These are phyloP conservation scores for Eucalyptus erythrocorys DNA, from an alignment of 345 rosid species.

Conservation along the genomic window DNA sequence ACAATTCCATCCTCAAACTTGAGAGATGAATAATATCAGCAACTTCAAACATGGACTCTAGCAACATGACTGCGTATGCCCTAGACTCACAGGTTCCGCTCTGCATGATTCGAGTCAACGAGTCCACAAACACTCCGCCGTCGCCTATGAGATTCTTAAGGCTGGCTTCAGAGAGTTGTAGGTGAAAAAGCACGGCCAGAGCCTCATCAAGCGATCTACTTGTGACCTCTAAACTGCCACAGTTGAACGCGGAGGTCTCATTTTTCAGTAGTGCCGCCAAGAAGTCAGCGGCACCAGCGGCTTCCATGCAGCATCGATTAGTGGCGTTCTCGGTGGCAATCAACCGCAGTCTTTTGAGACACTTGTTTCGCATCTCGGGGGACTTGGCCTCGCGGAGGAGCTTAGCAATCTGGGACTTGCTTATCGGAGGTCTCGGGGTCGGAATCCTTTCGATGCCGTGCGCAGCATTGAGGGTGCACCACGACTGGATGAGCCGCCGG, in stretches of 20 bases:
- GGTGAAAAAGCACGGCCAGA: conserved; percentile 41
- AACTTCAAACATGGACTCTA: conserved; percentile 27
- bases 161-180: conserved; percentile 49
- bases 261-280: neutral
- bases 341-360: conserved; percentile 37
- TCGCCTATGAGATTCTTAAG: conserved; percentile 36
- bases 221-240: conserved; percentile 14
- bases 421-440: conserved; percentile 68
- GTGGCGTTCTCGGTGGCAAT: conserved; percentile 39
- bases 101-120: conserved; percentile 42
- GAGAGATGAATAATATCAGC: conserved; percentile 52
- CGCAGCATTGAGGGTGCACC: conserved; percentile 84
- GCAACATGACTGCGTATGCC: conserved; percentile 28
- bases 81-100: conserved; percentile 28
- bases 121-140: conserved; percentile 30
- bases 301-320: conserved; percentile 62
- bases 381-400: conserved; percentile 43
- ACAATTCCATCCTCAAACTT: conserved; percentile 12
- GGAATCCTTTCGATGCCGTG: conserved; percentile 79
- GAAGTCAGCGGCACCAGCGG: conserved; percentile 65
- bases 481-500: conserved; percentile 77
- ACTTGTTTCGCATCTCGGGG: conserved; percentile 24
- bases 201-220: conserved; percentile 40
- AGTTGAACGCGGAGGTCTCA: neutral
- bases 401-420: conserved; percentile 42